Evolutionary conservation across 2,329 filamentous ascomycete genomes (phyloP).

Genomic region (Claviceps paspali): DNA sequence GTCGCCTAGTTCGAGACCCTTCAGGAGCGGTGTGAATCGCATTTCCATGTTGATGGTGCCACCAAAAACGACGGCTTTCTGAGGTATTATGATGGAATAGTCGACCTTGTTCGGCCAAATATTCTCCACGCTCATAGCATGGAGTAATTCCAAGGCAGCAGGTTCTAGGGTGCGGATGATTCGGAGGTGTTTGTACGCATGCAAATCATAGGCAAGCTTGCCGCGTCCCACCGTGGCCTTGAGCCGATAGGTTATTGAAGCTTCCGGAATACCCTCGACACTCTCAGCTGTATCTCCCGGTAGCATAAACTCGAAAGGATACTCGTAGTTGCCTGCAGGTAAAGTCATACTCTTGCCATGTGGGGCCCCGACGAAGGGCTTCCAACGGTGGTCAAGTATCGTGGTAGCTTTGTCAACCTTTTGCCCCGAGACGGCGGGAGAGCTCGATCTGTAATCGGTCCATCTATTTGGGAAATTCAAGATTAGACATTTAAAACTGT

Average conservation of each 20-base stretch:
- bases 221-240: constrained; percentile 80
- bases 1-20: constrained; percentile 73
- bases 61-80: constrained; percentile 88
- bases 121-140: constrained; percentile 92
- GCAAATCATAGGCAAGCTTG: constrained; percentile 77
- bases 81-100: constrained; percentile 85
- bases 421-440: constrained; percentile 42
- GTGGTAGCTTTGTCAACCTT: constrained; percentile 41
- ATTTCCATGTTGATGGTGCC: constrained; percentile 76
- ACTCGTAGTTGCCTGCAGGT: constrained; percentile 66
- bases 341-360: constrained; percentile 44
- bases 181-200: constrained; percentile 62
- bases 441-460: constrained; percentile 35
- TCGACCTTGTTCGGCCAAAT: constrained; percentile 97
- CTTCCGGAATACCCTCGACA: constrained; percentile 75
- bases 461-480: constrained; percentile 21
- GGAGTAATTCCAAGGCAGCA: constrained; percentile 60
- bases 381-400: constrained; percentile 57
- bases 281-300: constrained; percentile 66
- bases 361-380: constrained; percentile 40
- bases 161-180: constrained; percentile 66
- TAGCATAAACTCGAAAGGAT: constrained; percentile 62
- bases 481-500: constrained; percentile 8
- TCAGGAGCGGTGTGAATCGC: constrained; percentile 73
- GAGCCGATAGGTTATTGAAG: constrained; percentile 77